Percentiles rank a stretch among this genome's conserved stretches.
These are phyloP conservation scores for Dimocarpus longan DNA, from an alignment of 345 rosid genomes.

Conservation along the genomic window DNA sequence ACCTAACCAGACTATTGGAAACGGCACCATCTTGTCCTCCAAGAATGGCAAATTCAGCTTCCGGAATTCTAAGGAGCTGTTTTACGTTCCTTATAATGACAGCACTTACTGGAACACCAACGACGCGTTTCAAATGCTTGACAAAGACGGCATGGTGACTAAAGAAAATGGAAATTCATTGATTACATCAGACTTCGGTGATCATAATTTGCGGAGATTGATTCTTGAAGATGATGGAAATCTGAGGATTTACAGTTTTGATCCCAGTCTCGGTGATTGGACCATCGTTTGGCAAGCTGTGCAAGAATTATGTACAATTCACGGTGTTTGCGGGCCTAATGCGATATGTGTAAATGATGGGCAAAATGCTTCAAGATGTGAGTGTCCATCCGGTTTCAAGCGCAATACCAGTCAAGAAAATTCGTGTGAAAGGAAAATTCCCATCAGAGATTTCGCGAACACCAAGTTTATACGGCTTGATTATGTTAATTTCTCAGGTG, in stretches of 20 bases:
- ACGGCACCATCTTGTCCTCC: conserved; percentile 26
- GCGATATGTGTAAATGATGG: conserved; percentile 54
- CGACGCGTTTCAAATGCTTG: conserved; percentile 22
- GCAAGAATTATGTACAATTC: conserved; percentile 49
- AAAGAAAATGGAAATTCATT: conserved; percentile 12
- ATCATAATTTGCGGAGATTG: conserved; percentile 36
- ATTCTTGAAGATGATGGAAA: conserved; percentile 55
- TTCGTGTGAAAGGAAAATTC: conserved; percentile 42
- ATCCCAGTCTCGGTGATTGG: conserved; percentile 23
- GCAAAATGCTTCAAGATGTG: conserved; percentile 34
- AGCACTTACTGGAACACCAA: conserved; percentile 32
- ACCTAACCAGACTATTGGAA: conserved; percentile 38
- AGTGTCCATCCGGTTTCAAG: conserved; percentile 60
- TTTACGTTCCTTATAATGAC: conserved; percentile 17
- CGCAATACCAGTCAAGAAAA: neutral
- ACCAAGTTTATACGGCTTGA: conserved; percentile 61
- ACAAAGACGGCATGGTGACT: conserved; percentile 23
- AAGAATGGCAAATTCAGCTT: conserved; percentile 46
- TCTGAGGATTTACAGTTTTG: conserved; percentile 45
- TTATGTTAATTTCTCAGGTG: conserved; percentile 58
- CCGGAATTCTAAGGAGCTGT: conserved; percentile 17
- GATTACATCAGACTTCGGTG: conserved; percentile 42
- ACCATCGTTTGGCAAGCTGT: conserved; percentile 52
- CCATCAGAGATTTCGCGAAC: neutral
- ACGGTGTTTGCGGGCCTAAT: conserved; percentile 53